Conservation (phyloP, 352 stramenopile species). For the Globisporangium irregulare region DNA sequence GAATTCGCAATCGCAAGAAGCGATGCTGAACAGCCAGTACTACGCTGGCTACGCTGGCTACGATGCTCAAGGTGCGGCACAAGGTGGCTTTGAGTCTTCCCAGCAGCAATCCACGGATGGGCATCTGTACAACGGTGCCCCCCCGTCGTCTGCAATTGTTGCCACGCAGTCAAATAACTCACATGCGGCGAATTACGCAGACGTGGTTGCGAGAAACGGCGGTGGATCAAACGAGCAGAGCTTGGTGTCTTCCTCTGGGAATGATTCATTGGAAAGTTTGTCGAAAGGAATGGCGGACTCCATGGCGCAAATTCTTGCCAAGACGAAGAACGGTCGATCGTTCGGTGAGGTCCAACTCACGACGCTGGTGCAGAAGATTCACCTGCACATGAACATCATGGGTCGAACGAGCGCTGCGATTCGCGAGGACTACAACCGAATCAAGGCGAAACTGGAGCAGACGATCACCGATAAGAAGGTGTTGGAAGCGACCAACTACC, state of each 20-base stretch:
- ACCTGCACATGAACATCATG: slow-evolving; percentile 44
- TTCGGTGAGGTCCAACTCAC: slow-evolving; percentile 37
- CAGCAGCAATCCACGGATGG: slow-evolving; percentile 17
- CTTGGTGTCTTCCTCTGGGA: slow-evolving; percentile 12
- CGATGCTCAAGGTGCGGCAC: background rate
- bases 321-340: slow-evolving; percentile 24
- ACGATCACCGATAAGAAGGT: slow-evolving; percentile 34
- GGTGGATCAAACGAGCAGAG: slow-evolving; percentile 11
- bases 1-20: slow-evolving; percentile 2
- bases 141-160: slow-evolving; percentile 14
- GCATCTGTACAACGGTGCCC: slow-evolving; percentile 11
- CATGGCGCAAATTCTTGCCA: slow-evolving; percentile 35
- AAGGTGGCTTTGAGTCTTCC: slow-evolving; percentile 8
- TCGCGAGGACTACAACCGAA: slow-evolving; percentile 34
- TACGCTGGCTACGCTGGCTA: slow-evolving; percentile 11
- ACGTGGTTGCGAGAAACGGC: slow-evolving; percentile 19
- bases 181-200: slow-evolving; percentile 22
- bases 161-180: slow-evolving; percentile 11
- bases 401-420: slow-evolving; percentile 33
- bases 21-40: slow-evolving; percentile 17
- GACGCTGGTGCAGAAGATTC: slow-evolving; percentile 36
- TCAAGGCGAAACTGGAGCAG: slow-evolving; percentile 30
- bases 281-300: slow-evolving; percentile 34
- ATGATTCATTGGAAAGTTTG: slow-evolving; percentile 27
- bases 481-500: slow-evolving; percentile 27